phyloP scores from a whole-genome alignment of 2,329 filamentous ascomycete species.

The Aschersonia sp. region DNA sequence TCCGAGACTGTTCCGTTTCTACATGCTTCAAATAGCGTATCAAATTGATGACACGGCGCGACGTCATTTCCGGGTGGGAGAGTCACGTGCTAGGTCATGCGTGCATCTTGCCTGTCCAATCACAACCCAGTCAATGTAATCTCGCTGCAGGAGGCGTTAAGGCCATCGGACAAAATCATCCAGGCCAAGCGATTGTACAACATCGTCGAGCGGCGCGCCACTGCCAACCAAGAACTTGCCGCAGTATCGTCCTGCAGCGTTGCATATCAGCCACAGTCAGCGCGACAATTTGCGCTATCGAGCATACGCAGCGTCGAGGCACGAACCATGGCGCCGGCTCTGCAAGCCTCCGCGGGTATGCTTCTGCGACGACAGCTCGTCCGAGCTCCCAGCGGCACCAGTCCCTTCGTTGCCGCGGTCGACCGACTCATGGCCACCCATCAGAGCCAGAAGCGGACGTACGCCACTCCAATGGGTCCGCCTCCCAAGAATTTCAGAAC shows the following conservation, averaged over 20 bases:
- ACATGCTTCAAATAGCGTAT: too few species aligned
- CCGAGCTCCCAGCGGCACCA: constrained; percentile 9
- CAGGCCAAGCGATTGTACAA: not conserved
- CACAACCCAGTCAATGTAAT: constrained; percentile 24
- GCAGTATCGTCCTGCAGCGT: too few species aligned
- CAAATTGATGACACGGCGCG: too few species aligned
- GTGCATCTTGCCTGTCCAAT: constrained; percentile 16
- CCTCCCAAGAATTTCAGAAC: constrained; percentile 73
- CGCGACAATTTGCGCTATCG: not conserved
- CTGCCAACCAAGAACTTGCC: too few species aligned
- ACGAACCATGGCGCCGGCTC: constrained; percentile 16
- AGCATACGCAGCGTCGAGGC: not conserved
- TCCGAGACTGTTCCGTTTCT: too few species aligned
- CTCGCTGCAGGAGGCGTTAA: constrained; percentile 13
- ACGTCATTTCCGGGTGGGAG: too few species aligned
- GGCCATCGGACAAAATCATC: not conserved
- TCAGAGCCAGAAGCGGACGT: constrained; percentile 21
- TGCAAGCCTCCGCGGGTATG: constrained; percentile 17
- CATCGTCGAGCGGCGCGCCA: too few species aligned
- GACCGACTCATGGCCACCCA: constrained; percentile 6
- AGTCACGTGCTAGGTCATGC: constrained; percentile 7
- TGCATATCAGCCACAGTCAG: not conserved
- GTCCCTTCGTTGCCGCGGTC: constrained; percentile 9
- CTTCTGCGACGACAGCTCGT: constrained; percentile 21
- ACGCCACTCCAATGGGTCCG: constrained; percentile 61